Evolutionary conservation across 2,329 filamentous ascomycete species (phyloP).

Genomic region (Aspergillus oerlinghausenensis): DNA sequence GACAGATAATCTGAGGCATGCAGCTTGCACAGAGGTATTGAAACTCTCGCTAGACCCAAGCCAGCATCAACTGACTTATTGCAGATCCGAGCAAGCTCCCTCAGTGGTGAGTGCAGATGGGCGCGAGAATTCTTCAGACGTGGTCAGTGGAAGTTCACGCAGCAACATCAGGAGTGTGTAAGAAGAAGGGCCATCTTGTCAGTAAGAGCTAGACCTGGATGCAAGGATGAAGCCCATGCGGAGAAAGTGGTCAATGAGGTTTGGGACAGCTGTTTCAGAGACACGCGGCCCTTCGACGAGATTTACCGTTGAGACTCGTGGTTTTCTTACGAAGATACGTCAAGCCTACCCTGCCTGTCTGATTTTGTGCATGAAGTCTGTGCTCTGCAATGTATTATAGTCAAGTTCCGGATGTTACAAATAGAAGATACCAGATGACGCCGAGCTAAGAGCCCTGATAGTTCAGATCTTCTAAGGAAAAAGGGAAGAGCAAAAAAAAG

Average conservation of each 20-base stretch:
- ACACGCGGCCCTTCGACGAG: slow-evolving; percentile 94
- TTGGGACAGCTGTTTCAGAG: slow-evolving; percentile 95
- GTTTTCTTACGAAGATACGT: neutral
- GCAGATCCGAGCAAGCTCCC: slow-evolving; percentile 84
- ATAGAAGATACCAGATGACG: slow-evolving; percentile 1
- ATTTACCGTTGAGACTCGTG: slow-evolving; percentile 64
- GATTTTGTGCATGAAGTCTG: neutral
- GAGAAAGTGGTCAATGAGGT: slow-evolving; percentile 88
- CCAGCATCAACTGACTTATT: slow-evolving; percentile 8
- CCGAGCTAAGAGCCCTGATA: slow-evolving; percentile 3
- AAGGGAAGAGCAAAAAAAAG: neutral
- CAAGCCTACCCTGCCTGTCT: neutral
- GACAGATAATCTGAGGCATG: slow-evolving; percentile 74
- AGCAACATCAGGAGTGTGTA: slow-evolving; percentile 93
- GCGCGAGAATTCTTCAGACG: slow-evolving; percentile 77
- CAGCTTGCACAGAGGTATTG: slow-evolving; percentile 83
- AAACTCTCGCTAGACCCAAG: neutral
- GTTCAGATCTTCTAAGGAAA: neutral
- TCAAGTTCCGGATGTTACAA: neutral
- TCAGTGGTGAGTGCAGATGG: slow-evolving; percentile 93
- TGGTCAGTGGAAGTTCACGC: slow-evolving; percentile 81
- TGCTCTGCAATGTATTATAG: slow-evolving; percentile 10
- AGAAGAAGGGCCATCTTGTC: slow-evolving; percentile 73
- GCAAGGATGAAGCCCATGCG: slow-evolving; percentile 82
- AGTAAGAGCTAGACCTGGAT: slow-evolving; percentile 70